Conservation (phyloP, 2,329 filamentous ascomycete species). For the Talaromyces marneffei region DNA sequence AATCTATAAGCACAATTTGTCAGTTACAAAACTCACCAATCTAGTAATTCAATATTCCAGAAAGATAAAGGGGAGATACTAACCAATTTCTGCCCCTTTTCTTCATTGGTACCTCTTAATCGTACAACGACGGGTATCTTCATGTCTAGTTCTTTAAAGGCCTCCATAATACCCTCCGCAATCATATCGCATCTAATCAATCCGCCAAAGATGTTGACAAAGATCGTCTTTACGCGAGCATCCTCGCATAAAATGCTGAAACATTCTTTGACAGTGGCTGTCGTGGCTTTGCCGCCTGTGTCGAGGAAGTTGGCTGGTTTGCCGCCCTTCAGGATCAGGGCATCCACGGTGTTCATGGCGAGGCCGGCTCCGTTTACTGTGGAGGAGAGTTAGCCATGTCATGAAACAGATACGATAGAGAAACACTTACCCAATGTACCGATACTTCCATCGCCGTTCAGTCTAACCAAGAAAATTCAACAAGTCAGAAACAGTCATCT, state of each 20-base stretch:
- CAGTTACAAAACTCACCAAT: conserved; percentile 13
- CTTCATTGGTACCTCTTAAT: conserved; percentile 69
- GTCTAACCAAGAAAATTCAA: conserved; percentile 17
- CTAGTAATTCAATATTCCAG: neutral
- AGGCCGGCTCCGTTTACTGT: conserved; percentile 79
- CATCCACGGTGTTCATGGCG: conserved; percentile 87
- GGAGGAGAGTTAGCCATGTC: neutral
- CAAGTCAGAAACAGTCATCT: conserved; percentile 1
- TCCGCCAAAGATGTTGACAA: conserved; percentile 67
- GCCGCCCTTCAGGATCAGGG: conserved; percentile 62
- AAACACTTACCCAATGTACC: conserved; percentile 57
- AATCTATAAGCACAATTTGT: conserved; percentile 41
- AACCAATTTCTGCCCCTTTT: conserved; percentile 60
- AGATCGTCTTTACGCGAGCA: conserved; percentile 63
- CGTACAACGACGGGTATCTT: conserved; percentile 70
- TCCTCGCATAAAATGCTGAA: conserved; percentile 71
- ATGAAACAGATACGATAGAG: neutral
- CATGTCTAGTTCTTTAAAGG: conserved; percentile 63
- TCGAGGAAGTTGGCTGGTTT: conserved; percentile 78
- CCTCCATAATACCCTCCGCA: conserved; percentile 65
- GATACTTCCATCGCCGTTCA: conserved; percentile 55
- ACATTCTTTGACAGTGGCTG: conserved; percentile 69
- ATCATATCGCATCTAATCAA: conserved; percentile 76
- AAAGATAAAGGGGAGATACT: conserved; percentile 18
- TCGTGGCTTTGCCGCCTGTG: conserved; percentile 81